phyloP scores from a whole-genome alignment of 192 early-diverging fungal species.

The Piromyces finnis region DNA sequence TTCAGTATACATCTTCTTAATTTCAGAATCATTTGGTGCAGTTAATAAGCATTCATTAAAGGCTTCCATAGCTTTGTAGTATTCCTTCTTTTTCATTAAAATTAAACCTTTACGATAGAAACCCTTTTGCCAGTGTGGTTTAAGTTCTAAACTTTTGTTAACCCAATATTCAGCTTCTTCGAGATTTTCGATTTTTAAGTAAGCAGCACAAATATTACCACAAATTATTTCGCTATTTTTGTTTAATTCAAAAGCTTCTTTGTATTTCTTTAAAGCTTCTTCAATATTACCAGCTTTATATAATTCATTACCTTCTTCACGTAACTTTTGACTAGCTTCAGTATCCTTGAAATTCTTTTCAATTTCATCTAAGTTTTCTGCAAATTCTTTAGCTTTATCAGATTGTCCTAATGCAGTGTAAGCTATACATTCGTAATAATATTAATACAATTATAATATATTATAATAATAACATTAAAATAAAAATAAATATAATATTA shows the following conservation, averaged over 20 bases:
- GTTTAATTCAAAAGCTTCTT: background rate
- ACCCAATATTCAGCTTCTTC: background rate
- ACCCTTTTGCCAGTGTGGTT: background rate
- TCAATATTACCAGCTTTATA: background rate
- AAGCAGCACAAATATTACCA: background rate
- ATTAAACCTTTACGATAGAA: background rate
- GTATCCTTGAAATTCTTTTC: background rate
- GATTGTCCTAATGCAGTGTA: background rate
- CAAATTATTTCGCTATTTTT: background rate
- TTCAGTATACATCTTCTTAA: background rate
- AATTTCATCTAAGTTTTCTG: background rate
- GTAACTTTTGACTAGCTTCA: background rate
- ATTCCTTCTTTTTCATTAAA: background rate
- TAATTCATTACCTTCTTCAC: background rate
- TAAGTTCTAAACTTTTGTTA: background rate
- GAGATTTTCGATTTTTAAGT: background rate
- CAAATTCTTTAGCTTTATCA: background rate
- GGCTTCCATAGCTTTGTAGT: background rate
- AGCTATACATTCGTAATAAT: background rate
- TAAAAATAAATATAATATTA: no score
- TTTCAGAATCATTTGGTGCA: background rate
- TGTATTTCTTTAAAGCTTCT: background rate
- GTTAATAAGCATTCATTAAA: background rate
- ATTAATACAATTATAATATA: no score
- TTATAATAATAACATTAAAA: no score